phyloP scores from a whole-genome alignment of 257 asterid genomes.

The Gardenia jasminoides region DNA sequence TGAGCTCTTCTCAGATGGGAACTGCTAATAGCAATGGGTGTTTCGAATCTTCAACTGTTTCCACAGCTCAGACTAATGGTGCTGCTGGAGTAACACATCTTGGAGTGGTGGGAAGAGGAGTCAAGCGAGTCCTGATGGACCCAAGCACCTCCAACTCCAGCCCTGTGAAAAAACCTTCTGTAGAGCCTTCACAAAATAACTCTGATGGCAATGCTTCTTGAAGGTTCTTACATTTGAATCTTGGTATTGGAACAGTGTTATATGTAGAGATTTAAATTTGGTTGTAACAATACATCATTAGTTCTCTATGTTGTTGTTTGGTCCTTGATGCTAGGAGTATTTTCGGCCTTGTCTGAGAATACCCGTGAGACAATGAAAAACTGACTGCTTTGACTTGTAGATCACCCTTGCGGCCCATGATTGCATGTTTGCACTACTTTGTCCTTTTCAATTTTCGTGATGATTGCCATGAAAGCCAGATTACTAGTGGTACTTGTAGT shows the following conservation, averaged over 20 bases:
- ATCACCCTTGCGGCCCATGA: background rate
- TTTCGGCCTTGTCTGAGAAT: background rate
- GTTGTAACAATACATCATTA: background rate
- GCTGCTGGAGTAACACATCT: slow-evolving; percentile 70
- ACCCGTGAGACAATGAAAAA: background rate
- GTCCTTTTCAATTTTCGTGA: background rate
- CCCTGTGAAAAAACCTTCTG: slow-evolving; percentile 58
- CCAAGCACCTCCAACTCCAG: slow-evolving; percentile 38
- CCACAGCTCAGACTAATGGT: slow-evolving; percentile 66
- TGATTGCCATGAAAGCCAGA: background rate
- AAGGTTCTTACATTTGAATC: slow-evolving; percentile 15
- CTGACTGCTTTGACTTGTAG: background rate
- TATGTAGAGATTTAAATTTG: background rate
- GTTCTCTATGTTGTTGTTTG: slow-evolving; percentile 6
- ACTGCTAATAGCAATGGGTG: slow-evolving; percentile 38
- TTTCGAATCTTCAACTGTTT: slow-evolving; percentile 49
- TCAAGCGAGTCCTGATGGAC: slow-evolving; percentile 72
- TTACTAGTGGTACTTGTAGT: background rate
- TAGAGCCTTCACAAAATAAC: slow-evolving; percentile 47
- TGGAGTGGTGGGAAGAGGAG: slow-evolving; percentile 98
- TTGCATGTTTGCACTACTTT: background rate
- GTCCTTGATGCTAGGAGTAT: background rate
- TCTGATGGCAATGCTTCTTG: slow-evolving; percentile 47
- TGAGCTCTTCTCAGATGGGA: slow-evolving; percentile 53
- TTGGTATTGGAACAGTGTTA: slow-evolving; percentile 1